Conservation (phyloP, 2,329 filamentous ascomycete species). For the Fusarium haematococcum region DNA sequence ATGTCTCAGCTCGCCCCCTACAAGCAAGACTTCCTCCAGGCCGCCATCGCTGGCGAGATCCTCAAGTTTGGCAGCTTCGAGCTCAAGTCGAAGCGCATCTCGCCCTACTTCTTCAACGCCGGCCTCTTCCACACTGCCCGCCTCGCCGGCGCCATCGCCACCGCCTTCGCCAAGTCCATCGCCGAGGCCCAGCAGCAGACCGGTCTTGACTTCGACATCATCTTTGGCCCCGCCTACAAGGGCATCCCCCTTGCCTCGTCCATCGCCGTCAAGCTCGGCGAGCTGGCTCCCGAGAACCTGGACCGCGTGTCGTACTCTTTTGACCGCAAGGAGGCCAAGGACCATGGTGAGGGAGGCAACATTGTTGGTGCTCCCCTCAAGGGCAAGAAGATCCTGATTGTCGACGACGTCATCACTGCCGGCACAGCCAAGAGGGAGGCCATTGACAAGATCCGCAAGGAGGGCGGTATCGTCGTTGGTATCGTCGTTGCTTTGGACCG, state of each 20-base stretch:
- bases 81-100: conserved; percentile 91
- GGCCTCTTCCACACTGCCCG: conserved; percentile 87
- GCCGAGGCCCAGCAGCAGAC: conserved; percentile 58
- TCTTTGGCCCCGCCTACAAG: conserved; percentile 97
- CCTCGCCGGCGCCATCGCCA: conserved; percentile 80
- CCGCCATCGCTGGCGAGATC: conserved; percentile 75
- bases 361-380: conserved; percentile 90
- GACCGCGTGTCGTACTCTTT: conserved; percentile 84
- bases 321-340: conserved; percentile 96
- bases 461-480: conserved; percentile 86
- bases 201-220: conserved; percentile 77
- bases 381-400: conserved; percentile 87
- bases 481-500: conserved; percentile 91
- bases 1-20: conserved; percentile 68
- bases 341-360: conserved; percentile 92
- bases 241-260: conserved; percentile 91
- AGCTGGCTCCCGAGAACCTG: conserved; percentile 74
- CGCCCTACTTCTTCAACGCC: conserved; percentile 98
- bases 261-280: conserved; percentile 79
- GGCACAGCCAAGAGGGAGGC: conserved; percentile 95
- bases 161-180: conserved; percentile 81
- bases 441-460: conserved; percentile 86
- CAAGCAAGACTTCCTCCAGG: conserved; percentile 79
- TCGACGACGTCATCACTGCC: conserved; percentile 97
- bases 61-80: conserved; percentile 87